A percentile compares a stretch with the other conserved stretches of the same genome.
These are phyloP conservation scores for Rhinocladiella mackenziei DNA, from an alignment of 2,329 filamentous ascomycete genomes.

Conservation along the genomic window DNA sequence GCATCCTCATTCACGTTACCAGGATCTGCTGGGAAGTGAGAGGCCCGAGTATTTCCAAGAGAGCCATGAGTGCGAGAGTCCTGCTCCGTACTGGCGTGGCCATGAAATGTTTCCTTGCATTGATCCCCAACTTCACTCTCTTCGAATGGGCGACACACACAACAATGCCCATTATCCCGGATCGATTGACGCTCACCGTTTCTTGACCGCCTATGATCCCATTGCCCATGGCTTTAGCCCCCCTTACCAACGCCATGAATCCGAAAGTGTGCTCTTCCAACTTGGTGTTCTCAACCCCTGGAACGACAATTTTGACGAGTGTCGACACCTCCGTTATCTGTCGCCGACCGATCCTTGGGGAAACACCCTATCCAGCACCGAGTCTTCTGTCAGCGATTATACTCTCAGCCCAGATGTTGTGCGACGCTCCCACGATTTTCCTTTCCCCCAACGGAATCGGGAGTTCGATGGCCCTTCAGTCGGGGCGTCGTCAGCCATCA, in stretches of 20 bases:
- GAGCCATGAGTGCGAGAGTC: slow-evolving; percentile 2
- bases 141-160: slow-evolving; percentile 6
- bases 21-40: slow-evolving; percentile 15
- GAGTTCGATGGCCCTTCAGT: slow-evolving; percentile 1
- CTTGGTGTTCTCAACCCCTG: slow-evolving; percentile 1
- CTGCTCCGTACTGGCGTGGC: slow-evolving; percentile 4
- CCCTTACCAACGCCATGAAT: background rate
- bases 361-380: slow-evolving; percentile 17
- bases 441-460: background rate
- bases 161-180: background rate
- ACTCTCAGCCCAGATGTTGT: slow-evolving; percentile 19
- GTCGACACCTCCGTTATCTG: slow-evolving; percentile 16
- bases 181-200: background rate
- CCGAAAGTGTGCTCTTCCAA: slow-evolving; percentile 5
- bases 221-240: slow-evolving; percentile 21
- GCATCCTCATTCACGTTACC: slow-evolving; percentile 10
- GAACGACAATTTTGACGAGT: slow-evolving; percentile 7
- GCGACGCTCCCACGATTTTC: slow-evolving; percentile 4
- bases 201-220: slow-evolving; percentile 12
- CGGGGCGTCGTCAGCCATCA: background rate
- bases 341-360: slow-evolving; percentile 20
- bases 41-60: slow-evolving; percentile 6
- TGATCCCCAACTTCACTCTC: slow-evolving; percentile 13
- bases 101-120: slow-evolving; percentile 8
- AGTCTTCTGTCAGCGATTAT: slow-evolving; percentile 21